A percentile compares a stretch with the other conserved stretches of the same genome.
Evolutionary conservation across 2,329 filamentous ascomycete species (phyloP).

Genomic region (Stemphylium vesicarium): DNA sequence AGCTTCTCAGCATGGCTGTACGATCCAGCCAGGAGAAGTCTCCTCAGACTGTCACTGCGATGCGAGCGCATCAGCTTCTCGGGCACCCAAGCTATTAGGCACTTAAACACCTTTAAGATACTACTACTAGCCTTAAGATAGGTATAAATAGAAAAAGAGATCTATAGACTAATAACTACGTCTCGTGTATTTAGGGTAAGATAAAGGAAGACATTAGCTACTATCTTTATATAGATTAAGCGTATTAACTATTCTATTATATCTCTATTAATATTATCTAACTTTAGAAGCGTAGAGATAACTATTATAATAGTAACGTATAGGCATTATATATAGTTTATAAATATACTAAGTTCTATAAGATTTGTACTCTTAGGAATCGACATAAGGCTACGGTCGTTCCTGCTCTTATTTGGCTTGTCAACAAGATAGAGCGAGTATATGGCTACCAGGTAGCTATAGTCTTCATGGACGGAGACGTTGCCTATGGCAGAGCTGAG

Average conservation of each 20-base stretch:
- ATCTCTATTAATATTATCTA: conserved; percentile 1
- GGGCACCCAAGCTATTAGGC: background rate
- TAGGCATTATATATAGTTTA: conserved; percentile 1
- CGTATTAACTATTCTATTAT: background rate
- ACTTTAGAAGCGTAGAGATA: conserved; percentile 3
- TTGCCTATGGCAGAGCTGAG: too few relatives aligned
- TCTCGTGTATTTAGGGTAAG: conserved; percentile 2
- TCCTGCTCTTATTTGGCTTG: background rate
- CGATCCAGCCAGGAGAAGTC: too few relatives aligned
- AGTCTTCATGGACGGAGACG: too few relatives aligned
- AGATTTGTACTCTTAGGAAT: background rate
- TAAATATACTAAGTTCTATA: too few relatives aligned
- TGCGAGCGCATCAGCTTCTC: background rate
- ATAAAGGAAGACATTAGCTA: conserved; percentile 5
- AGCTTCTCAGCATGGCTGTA: too few relatives aligned
- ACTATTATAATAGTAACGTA: conserved; percentile 7
- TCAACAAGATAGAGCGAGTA: background rate
- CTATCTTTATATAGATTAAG: background rate
- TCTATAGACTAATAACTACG: background rate
- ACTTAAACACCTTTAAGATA: conserved; percentile 1
- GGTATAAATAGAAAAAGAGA: background rate
- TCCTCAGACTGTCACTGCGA: too few relatives aligned
- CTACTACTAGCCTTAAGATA: too few relatives aligned
- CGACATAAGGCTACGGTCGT: background rate
- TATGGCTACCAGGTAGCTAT: conserved; percentile 2